Evolutionary conservation across 345 rosid genomes (phyloP).

Genomic region (Salix caprea): DNA sequence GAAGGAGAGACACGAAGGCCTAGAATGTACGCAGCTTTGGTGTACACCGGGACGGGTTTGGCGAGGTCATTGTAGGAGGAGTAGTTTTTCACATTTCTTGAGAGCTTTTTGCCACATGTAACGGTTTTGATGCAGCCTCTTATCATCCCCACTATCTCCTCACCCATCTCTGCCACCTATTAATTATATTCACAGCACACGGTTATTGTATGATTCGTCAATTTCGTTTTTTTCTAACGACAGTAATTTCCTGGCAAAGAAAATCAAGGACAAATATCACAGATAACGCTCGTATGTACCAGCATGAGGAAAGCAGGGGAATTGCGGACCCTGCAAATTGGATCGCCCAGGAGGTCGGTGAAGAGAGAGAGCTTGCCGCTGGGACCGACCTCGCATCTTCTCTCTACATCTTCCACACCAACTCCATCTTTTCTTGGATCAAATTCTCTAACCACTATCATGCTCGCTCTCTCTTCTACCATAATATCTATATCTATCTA

Average conservation of each 20-base stretch:
- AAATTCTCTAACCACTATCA: slow-evolving; percentile 62
- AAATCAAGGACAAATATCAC: background rate
- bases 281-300: slow-evolving; percentile 36
- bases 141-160: slow-evolving; percentile 78
- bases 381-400: slow-evolving; percentile 87
- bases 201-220: background rate
- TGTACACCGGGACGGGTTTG: slow-evolving; percentile 47
- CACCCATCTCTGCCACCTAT: slow-evolving; percentile 84
- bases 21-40: slow-evolving; percentile 79
- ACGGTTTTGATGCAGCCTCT: slow-evolving; percentile 92
- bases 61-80: background rate
- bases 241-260: no score
- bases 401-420: slow-evolving; percentile 71
- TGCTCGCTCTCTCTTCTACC: slow-evolving; percentile 22
- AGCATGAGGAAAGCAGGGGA: slow-evolving; percentile 96
- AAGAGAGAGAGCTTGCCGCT: slow-evolving; percentile 66
- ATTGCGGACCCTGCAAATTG: slow-evolving; percentile 95
- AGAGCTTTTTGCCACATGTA: slow-evolving; percentile 64
- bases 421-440: slow-evolving; percentile 51
- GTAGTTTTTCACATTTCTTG: slow-evolving; percentile 27
- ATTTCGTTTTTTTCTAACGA: no score
- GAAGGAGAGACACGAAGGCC: slow-evolving; percentile 92
- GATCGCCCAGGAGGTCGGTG: slow-evolving; percentile 98
- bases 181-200: background rate
- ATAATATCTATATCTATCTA: background rate